Conservation (phyloP, 768 basidiomycete genomes). For the Saitozyma podzolica region DNA sequence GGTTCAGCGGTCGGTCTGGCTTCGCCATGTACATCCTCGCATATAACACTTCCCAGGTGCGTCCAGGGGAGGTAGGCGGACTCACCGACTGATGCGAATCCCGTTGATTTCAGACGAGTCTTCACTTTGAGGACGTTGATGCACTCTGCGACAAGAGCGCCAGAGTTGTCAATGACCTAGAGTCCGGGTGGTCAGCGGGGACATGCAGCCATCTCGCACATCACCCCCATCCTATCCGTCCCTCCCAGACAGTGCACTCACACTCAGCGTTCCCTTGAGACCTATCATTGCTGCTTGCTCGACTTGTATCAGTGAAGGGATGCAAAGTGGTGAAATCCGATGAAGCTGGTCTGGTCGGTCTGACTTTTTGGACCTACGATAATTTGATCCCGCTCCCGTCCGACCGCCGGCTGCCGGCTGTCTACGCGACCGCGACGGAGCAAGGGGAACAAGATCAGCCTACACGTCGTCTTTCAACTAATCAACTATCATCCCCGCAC, state of each 20-base stretch:
- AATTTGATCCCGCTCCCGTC: slow-evolving; percentile 10
- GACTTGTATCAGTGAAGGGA: too few relatives aligned
- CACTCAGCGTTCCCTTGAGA: slow-evolving; percentile 87
- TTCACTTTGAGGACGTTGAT: slow-evolving; percentile 96
- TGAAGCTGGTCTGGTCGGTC: slow-evolving; percentile 5
- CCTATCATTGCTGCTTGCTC: slow-evolving; percentile 70
- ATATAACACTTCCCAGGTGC: too few relatives aligned
- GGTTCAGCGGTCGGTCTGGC: background rate
- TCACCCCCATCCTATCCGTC: slow-evolving; percentile 34
- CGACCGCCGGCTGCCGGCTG: background rate
- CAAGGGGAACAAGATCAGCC: too few relatives aligned
- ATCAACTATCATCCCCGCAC: too few relatives aligned
- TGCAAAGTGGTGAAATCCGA: too few relatives aligned
- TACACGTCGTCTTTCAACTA: too few relatives aligned
- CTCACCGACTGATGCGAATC: slow-evolving; percentile 67
- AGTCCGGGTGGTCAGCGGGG: slow-evolving; percentile 53
- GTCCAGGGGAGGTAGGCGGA: slow-evolving; percentile 4
- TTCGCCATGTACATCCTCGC: too few relatives aligned
- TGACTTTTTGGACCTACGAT: slow-evolving; percentile 1
- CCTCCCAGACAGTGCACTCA: too few relatives aligned
- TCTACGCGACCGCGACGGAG: background rate
- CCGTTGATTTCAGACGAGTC: slow-evolving; percentile 69
- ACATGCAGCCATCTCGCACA: background rate
- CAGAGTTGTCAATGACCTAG: slow-evolving; percentile 89
- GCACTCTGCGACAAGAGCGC: slow-evolving; percentile 89